Base-by-base conservation (phyloP, 2,329 filamentous ascomycete genomes). In the Claviceps cyperi region DNA sequence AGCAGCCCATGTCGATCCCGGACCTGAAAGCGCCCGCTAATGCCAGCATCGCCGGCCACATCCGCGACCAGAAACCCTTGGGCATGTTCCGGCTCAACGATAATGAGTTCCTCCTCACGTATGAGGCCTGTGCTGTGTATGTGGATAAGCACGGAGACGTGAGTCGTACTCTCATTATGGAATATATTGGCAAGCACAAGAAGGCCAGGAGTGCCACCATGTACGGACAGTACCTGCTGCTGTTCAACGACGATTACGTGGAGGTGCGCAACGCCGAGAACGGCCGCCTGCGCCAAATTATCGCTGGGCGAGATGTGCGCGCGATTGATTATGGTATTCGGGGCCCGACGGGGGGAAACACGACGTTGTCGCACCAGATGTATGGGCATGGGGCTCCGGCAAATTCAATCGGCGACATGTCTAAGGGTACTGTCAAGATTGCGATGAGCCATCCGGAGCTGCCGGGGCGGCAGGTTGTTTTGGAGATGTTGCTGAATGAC, bases 141-240 rank as follows among this genome's bases (percentile, higher is more conserved):
- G 86, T 97, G 62, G 94, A 98, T 72, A 96, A 97, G 68, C 89
- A 97, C 66, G 92, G 92, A 56, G 92, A 98, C 54, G 88, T 98
- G 28, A 91, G 83, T 39, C 84, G 94, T 44, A 88, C 84, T 28
- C 87, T 97, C 52, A 90, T 97, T 60, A 95, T 98, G 89, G 89
- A 97, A 63, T 98, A 97, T 65, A 92, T 94, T n/a, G 92, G 92
- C 57, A 91, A 84, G 60, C 76, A 79, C 62, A 80, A 79, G 66
- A 79, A 78, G 65, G 92, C 92, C 1, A 83, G 84, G 54, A 80
- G 81, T 13, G 90, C 90, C 2, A 92, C 89, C 54, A 83, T 97
- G 69, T 94, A 88, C 59, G 90, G 89, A 1, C 84, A 89, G 51
- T 97, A 95, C 64, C 77, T 98, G 4, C 73, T 98, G 7, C 78